Evolutionary conservation across 1,284 basidiomycete genomes (phyloP), one percentile per base, ranked within the genome.

Genomic region (Rhizoctonia solani): DNA sequence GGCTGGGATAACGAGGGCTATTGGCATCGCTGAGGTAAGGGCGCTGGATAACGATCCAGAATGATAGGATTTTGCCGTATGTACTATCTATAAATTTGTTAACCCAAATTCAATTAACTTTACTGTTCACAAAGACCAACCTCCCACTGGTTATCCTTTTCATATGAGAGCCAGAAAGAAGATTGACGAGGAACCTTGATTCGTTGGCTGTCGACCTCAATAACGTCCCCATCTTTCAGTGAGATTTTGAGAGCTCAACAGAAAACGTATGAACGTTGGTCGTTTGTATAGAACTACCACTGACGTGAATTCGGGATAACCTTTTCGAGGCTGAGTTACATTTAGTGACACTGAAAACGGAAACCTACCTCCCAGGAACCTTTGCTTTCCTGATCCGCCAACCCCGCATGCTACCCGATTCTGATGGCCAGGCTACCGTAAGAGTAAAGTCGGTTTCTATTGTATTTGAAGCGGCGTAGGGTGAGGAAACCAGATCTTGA

Each of bases 401-500:
- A 6, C 69, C 70, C 27, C 55, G 42, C 68, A 71, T 67, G 3
- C 66, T 46, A 3, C 70, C 70, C 3, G 69, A 68, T 19, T 71
- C 70, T 14, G 47, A 59, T 19, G 69, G 70, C 70, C 70, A 71
- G 14, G 68, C 25, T 9, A 69, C 69, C 23, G 70, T 69, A 27
- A 69, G 44, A 3, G 69, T 69, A 56, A 69, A 71, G 13, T 44
- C 9, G 6, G 25, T 49, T 44, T 23, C 23, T n/a, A n/a, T n/a
- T 23, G n/a, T 21, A 44, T n/a, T 27, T 29, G 23, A 8, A 4
- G 8, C 16, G 4, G 25, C 34, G 30, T 49, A 30, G 25, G 52
- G 54, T 9, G 30, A 49, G 1, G 25, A 27, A 19, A 55, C 44
- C 16, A 68, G 42, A 25, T 69, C 59, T 6, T 50, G 16, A 3